Conservation (phyloP, 257 asterid genomes). For the Plantago ovata region DNA sequence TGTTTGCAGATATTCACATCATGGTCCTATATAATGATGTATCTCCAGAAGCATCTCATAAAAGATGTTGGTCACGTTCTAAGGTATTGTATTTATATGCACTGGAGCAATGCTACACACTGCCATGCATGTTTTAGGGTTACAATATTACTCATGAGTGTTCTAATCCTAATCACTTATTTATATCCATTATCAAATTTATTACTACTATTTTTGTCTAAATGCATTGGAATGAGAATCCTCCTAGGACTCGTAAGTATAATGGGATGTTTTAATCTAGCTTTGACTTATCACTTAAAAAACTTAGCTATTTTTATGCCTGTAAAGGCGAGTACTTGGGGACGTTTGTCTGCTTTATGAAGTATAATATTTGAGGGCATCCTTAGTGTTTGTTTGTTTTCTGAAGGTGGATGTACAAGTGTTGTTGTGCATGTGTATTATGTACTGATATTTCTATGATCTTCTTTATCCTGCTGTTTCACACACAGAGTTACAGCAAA, state of each 20-base stretch:
- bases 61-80: slow-evolving; percentile 51
- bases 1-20: slow-evolving; percentile 74
- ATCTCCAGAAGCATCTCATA: slow-evolving; percentile 69
- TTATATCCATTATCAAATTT: too few species aligned
- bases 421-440: slow-evolving; percentile 8
- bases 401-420: background rate
- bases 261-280: background rate
- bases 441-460: background rate
- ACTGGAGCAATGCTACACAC: slow-evolving; percentile 12
- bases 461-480: slow-evolving; percentile 14
- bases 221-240: too few species aligned
- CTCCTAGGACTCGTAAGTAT: too few species aligned
- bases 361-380: slow-evolving; percentile 11
- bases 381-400: slow-evolving; percentile 1
- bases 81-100: slow-evolving; percentile 41
- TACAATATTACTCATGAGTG: slow-evolving; percentile 1
- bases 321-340: slow-evolving; percentile 1
- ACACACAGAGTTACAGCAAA: slow-evolving; percentile 52
- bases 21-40: slow-evolving; percentile 79
- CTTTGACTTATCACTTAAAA: background rate
- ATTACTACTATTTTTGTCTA: too few species aligned
- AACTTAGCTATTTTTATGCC: background rate
- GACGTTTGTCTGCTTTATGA: background rate
- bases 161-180: background rate
- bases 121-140: slow-evolving; percentile 9